phyloP scores from a whole-genome alignment of 345 rosid species.

The Melastoma malabathricum region DNA sequence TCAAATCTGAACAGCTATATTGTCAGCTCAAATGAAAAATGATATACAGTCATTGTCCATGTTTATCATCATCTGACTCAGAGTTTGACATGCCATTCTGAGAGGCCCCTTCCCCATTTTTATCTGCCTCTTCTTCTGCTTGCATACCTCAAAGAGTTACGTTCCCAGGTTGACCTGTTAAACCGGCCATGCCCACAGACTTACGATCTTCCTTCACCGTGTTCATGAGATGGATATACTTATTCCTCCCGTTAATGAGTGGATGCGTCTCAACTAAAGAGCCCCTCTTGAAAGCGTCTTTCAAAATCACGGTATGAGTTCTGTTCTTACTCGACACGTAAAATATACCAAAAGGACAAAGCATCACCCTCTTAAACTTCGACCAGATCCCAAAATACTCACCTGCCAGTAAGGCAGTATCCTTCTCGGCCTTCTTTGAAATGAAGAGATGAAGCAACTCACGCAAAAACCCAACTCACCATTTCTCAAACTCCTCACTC shows the following conservation, averaged over 20 bases:
- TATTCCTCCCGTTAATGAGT: conserved; percentile 37
- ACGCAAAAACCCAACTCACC: conserved; percentile 60
- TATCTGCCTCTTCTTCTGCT: conserved; percentile 13
- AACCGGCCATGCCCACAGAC: conserved; percentile 16
- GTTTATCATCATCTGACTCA: conserved; percentile 23
- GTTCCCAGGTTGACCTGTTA: conserved; percentile 21
- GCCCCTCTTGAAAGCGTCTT: conserved; percentile 69
- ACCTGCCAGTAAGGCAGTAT: conserved; percentile 40
- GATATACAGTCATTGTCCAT: no score
- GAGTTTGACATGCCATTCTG: conserved; percentile 11
- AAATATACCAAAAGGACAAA: conserved; percentile 60
- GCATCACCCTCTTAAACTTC: conserved; percentile 74
- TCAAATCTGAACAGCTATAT: no score
- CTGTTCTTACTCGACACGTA: conserved; percentile 60
- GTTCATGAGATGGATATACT: conserved; percentile 74
- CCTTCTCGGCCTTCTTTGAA: conserved; percentile 60
- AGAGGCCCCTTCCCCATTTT: conserved; percentile 8
- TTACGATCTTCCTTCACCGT: conserved; percentile 29
- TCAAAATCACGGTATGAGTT: conserved; percentile 62
- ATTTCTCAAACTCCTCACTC: conserved; percentile 70
- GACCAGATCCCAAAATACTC: conserved; percentile 69
- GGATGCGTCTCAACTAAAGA: conserved; percentile 46
- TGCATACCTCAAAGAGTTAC: conserved; percentile 13
- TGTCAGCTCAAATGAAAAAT: no score
- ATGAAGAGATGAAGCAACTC: conserved; percentile 69